Evolutionary conservation across 768 basidiomycete species (phyloP).

Genomic region (Panaeolus papilionaceus): DNA sequence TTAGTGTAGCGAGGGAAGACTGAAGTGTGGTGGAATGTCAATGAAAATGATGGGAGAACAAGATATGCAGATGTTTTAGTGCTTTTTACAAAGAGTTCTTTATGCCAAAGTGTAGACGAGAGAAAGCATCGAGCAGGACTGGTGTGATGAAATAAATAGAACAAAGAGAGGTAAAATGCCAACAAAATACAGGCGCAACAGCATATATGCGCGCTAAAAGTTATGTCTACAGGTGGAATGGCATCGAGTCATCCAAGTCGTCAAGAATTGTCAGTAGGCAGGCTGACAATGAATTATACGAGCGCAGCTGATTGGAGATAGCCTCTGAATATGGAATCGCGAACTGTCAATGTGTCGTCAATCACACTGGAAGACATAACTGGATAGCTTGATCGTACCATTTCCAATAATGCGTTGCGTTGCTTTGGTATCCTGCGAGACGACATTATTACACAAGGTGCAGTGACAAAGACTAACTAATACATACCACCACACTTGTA

Average conservation of each 20-base stretch:
- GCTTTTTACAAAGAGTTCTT: neutral
- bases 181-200: conserved; percentile 13
- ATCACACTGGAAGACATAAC: conserved; percentile 20
- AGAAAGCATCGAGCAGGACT: neutral
- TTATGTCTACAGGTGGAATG: conserved; percentile 10
- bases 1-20: neutral
- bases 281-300: conserved; percentile 45
- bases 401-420: conserved; percentile 86
- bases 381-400: conserved; percentile 49
- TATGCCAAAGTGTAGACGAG: neutral
- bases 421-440: conserved; percentile 74
- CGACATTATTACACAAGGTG: conserved; percentile 10
- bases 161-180: neutral
- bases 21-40: neutral
- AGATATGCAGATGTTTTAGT: conserved; percentile 2
- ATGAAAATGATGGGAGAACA: conserved; percentile 5
- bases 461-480: conserved; percentile 21
- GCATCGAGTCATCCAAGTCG: conserved; percentile 18
- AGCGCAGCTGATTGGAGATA: conserved; percentile 76
- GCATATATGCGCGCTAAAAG: conserved; percentile 6
- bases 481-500: conserved; percentile 77
- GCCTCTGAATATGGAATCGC: conserved; percentile 78
- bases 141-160: neutral
- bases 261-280: conserved; percentile 10
- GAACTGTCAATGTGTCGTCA: conserved; percentile 46